These are phyloP conservation scores for Phytophthora colocasiae DNA, from an alignment of 352 stramenopile species.

Conservation along the genomic window DNA sequence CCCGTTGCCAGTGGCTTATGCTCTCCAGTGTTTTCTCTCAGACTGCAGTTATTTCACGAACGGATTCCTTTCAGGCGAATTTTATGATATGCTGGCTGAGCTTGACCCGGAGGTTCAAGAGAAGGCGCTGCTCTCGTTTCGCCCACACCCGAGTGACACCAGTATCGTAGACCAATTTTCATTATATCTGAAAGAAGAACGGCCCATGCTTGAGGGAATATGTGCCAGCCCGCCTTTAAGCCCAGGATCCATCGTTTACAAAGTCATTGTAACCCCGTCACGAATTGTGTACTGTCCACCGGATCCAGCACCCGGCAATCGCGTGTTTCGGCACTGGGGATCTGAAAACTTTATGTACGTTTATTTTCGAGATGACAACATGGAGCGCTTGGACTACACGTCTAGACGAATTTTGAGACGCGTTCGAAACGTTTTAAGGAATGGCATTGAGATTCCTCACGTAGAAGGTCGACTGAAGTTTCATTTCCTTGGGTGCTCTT, in stretches of 20 bases:
- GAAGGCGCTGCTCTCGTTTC: slow-evolving; percentile 53
- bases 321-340: slow-evolving; percentile 74
- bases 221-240: slow-evolving; percentile 28
- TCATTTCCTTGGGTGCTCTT: slow-evolving; percentile 71
- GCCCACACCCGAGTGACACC: slow-evolving; percentile 14
- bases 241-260: slow-evolving; percentile 48
- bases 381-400: slow-evolving; percentile 70
- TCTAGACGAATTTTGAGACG: slow-evolving; percentile 42
- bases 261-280: slow-evolving; percentile 72
- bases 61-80: slow-evolving; percentile 41
- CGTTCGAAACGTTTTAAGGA: slow-evolving; percentile 49
- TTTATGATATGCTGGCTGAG: slow-evolving; percentile 43
- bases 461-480: slow-evolving; percentile 39
- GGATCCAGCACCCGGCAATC: slow-evolving; percentile 60
- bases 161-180: slow-evolving; percentile 48
- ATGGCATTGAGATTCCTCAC: slow-evolving; percentile 50
- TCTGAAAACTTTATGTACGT: slow-evolving; percentile 84
- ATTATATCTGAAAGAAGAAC: slow-evolving; percentile 44
- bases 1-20: slow-evolving; percentile 50
- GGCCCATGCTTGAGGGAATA: slow-evolving; percentile 25
- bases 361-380: slow-evolving; percentile 86
- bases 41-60: slow-evolving; percentile 57
- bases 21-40: slow-evolving; percentile 59
- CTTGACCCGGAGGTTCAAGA: slow-evolving; percentile 53
- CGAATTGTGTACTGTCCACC: slow-evolving; percentile 71